These are phyloP conservation scores for Phialophora tarda DNA, from an alignment of 2,329 filamentous ascomycete species.

Conservation along the genomic window DNA sequence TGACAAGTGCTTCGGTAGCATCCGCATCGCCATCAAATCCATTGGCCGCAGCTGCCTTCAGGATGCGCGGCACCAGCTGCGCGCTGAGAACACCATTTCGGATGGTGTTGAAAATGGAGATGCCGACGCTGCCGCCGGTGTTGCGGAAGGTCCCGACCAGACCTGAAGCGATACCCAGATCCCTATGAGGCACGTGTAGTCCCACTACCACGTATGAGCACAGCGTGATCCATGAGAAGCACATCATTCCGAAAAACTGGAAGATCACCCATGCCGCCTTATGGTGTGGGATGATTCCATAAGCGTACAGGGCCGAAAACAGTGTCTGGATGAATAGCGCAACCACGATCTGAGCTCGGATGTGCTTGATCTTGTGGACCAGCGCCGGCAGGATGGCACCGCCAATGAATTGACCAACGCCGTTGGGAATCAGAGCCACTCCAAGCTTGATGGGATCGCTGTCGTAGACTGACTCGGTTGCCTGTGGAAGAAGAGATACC, in stretches of 20 bases:
- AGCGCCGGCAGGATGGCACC: constrained; percentile 15
- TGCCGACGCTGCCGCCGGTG: constrained; percentile 36
- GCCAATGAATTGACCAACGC: constrained; percentile 20
- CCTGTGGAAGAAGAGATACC: constrained; percentile 54
- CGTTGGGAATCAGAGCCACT: constrained; percentile 45
- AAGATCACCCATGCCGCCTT: constrained; percentile 38
- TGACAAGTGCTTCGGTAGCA: constrained; percentile 45
- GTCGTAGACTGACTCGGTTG: constrained; percentile 51
- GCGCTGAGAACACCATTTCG: constrained; percentile 25
- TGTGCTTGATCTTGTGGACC: constrained; percentile 25
- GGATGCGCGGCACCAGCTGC: constrained; percentile 11
- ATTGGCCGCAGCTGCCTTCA: constrained; percentile 45
- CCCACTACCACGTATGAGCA: constrained; percentile 23
- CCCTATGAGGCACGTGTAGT: constrained; percentile 22
- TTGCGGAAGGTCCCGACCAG: constrained; percentile 29
- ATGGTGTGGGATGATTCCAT: constrained; percentile 19
- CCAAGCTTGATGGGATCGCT: constrained; percentile 48
- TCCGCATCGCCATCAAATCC: constrained; percentile 45
- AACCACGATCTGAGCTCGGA: constrained; percentile 27
- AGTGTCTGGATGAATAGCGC: constrained; percentile 39
- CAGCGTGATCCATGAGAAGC: constrained; percentile 24
- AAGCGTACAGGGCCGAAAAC: constrained; percentile 35
- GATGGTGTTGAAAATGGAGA: constrained; percentile 40
- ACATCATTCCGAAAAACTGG: constrained; percentile 34
- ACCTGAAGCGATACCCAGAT: constrained; percentile 25